Conservation (phyloP, 148 eudicot genomes). For the Mesembryanthemum crystallinum region DNA sequence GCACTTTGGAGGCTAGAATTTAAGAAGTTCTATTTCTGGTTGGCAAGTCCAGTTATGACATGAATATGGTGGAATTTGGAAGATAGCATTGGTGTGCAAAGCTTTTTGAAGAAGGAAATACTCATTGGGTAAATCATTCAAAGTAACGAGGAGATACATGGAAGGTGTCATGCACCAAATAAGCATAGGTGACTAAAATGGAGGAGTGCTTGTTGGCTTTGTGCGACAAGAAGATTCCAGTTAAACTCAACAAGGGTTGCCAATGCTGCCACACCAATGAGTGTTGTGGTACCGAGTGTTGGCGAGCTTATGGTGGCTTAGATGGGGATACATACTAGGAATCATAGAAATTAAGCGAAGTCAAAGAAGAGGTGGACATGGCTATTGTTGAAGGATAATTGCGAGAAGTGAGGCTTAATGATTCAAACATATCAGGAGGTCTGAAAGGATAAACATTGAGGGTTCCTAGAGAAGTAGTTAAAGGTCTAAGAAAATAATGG, state of each 20-base stretch:
- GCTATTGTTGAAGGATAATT: too few relatives aligned
- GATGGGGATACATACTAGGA: too few relatives aligned
- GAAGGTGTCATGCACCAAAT: not conserved
- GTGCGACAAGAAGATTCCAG: not conserved
- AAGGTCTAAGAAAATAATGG: too few relatives aligned
- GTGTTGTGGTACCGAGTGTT: too few relatives aligned
- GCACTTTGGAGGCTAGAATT: not conserved
- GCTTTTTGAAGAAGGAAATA: not conserved
- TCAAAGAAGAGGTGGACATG: too few relatives aligned
- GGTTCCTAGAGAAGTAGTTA: too few relatives aligned
- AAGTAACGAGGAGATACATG: not conserved
- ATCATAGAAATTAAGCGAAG: too few relatives aligned
- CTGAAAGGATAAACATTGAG: too few relatives aligned
- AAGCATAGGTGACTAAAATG: not conserved
- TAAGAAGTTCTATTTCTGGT: not conserved
- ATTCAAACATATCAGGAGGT: too few relatives aligned
- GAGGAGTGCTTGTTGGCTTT: not conserved
- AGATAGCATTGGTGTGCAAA: not conserved
- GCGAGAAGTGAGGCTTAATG: too few relatives aligned
- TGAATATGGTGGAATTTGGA: not conserved
- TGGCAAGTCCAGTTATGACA: not conserved
- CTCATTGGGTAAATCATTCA: not conserved
- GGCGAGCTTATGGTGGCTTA: too few relatives aligned
- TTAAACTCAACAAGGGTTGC: not conserved
- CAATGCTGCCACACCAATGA: too few relatives aligned